Conservation (phyloP, 1,284 basidiomycete species). For the Ceratobasidium sp. region DNA sequence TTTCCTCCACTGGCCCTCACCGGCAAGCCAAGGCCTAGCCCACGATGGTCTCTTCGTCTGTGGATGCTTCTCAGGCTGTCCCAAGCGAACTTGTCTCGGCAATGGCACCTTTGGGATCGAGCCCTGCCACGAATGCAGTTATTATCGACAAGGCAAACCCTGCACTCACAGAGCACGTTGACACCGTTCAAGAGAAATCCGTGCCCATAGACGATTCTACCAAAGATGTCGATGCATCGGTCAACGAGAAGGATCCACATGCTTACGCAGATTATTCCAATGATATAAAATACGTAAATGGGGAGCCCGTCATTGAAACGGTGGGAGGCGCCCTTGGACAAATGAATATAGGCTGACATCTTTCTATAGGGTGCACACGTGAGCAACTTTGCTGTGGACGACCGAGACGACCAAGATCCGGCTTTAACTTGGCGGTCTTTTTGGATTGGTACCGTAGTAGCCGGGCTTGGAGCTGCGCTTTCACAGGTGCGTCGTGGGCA, state of each 20-base stretch:
- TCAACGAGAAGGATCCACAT: constrained; percentile 3
- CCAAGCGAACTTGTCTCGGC: neutral
- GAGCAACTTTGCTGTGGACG: constrained; percentile 63
- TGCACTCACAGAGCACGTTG: neutral
- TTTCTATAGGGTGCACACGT: constrained; percentile 60
- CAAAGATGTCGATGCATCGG: neutral
- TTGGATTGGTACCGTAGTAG: constrained; percentile 63
- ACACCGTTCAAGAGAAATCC: neutral
- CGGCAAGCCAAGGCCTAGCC: neutral
- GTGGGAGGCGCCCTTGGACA: neutral
- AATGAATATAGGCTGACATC: constrained; percentile 40
- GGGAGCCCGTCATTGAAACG: constrained; percentile 60
- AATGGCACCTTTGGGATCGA: neutral
- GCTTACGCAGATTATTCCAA: neutral
- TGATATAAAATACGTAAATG: constrained; percentile 50
- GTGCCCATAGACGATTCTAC: neutral
- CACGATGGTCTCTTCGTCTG: constrained; percentile 5
- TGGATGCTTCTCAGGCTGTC: neutral
- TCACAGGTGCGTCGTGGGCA: constrained; percentile 53
- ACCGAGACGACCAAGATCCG: constrained; percentile 67
- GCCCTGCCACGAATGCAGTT: neutral
- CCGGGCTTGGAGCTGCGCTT: constrained; percentile 62
- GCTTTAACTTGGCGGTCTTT: constrained; percentile 66
- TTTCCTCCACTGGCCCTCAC: neutral
- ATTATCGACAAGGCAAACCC: neutral